Conservation (phyloP, 139 green algal species). For the Chlorella sp. region DNA sequence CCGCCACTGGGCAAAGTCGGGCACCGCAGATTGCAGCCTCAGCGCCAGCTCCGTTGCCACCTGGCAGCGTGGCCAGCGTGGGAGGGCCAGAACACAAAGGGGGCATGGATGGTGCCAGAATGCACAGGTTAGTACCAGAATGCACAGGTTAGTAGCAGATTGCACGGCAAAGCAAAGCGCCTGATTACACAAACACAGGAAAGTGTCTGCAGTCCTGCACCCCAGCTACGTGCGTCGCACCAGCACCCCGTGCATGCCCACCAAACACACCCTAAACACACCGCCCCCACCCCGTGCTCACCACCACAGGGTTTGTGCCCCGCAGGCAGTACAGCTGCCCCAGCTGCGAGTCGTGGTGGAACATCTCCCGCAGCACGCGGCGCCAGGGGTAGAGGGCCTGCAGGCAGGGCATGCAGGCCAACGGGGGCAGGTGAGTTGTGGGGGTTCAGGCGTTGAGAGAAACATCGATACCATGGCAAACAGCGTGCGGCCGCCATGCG, state of each 20-base stretch:
- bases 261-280: too few species aligned
- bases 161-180: not conserved
- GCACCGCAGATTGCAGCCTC: conserved; percentile 9
- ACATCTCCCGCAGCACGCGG: conserved; percentile 64
- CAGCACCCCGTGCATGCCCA: not conserved
- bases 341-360: conserved; percentile 43
- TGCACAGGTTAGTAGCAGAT: too few species aligned
- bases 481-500: too few species aligned
- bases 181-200: not conserved
- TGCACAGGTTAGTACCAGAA: too few species aligned
- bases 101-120: too few species aligned
- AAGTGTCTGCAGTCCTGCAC: not conserved
- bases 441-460: not conserved
- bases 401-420: not conserved
- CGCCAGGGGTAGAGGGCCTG: conserved; percentile 69
- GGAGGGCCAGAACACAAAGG: too few species aligned
- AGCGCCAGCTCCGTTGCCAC: conserved; percentile 38
- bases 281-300: too few species aligned
- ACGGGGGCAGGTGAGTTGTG: too few species aligned
- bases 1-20: conserved; percentile 33
- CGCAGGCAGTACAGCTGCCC: conserved; percentile 39
- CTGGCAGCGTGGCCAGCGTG: not conserved
- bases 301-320: conserved; percentile 16
- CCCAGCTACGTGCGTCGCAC: not conserved
- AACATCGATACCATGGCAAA: not conserved